Percentiles rank a stretch among this genome's conserved stretches.
phyloP scores from a whole-genome alignment of 495 filamentous ascomycete species.

The Penicillium arizonense region DNA sequence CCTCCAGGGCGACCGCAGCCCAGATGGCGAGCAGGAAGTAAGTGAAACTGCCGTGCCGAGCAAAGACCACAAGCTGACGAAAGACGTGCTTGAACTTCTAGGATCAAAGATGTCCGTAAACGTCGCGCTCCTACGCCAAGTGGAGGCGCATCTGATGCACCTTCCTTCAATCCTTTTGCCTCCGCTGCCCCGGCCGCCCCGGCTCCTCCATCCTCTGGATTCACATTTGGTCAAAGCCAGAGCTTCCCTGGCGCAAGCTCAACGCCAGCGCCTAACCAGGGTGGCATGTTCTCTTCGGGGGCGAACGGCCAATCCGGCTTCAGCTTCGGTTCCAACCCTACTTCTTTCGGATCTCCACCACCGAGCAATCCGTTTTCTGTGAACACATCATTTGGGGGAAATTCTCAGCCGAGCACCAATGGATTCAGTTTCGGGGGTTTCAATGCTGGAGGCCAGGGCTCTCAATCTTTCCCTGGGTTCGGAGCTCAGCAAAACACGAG shows the following conservation, averaged over 20 bases:
- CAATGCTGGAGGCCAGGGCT: conserved; percentile 14
- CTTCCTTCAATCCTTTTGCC: conserved; percentile 24
- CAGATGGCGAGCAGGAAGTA: conserved; percentile 54
- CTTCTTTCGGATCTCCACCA: conserved; percentile 18
- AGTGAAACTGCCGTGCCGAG: conserved; percentile 24
- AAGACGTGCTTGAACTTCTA: conserved; percentile 4
- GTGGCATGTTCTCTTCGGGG: conserved; percentile 42
- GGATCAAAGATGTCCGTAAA: conserved; percentile 37
- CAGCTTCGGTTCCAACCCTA: conserved; percentile 34
- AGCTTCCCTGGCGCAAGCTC: conserved; percentile 43
- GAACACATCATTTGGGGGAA: conserved; percentile 17
- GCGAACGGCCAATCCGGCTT: conserved; percentile 29
- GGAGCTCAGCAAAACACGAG: conserved; percentile 15
- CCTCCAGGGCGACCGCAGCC: conserved; percentile 49
- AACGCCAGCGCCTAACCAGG: conserved; percentile 24
- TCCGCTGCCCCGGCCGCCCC: conserved; percentile 30
- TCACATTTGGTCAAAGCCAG: conserved; percentile 47
- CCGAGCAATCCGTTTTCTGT: conserved; percentile 42
- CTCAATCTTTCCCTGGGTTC: conserved; percentile 23
- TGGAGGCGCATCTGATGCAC: conserved; percentile 14
- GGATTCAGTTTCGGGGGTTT: conserved; percentile 25
- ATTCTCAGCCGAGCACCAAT: conserved; percentile 10
- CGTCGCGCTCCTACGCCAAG: conserved; percentile 27
- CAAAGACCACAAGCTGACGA: conserved; percentile 5
- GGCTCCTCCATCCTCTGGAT: conserved; percentile 34